Percentiles rank a stretch among this genome's conserved stretches.
Conservation (phyloP, 768 basidiomycete genomes). For the Cystofilobasidium macerans region DNA sequence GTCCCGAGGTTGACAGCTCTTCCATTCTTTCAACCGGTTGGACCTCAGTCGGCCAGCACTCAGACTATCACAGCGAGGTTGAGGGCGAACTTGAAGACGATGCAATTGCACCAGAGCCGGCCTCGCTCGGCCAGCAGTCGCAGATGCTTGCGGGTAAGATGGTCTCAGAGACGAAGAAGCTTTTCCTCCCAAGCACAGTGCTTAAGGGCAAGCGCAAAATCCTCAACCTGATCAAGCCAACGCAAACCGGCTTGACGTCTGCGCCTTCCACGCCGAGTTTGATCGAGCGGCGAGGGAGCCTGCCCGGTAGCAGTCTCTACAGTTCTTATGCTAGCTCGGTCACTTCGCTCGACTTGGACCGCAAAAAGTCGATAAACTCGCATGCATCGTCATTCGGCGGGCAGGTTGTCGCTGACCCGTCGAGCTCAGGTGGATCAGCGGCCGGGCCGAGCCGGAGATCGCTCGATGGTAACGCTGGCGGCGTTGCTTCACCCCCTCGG, state of each 20-base stretch:
- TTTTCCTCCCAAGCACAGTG: slow-evolving; percentile 23
- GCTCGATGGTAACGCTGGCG: neutral
- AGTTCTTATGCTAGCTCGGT: neutral
- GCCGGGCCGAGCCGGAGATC: slow-evolving; percentile 1
- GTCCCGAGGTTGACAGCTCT: neutral
- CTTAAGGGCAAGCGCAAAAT: slow-evolving; percentile 24
- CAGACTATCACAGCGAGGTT: slow-evolving; percentile 7
- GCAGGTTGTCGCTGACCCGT: neutral
- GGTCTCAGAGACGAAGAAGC: slow-evolving; percentile 17
- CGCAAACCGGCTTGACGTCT: slow-evolving; percentile 2
- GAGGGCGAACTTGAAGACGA: slow-evolving; percentile 11
- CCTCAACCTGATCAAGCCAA: slow-evolving; percentile 22
- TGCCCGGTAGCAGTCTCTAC: neutral
- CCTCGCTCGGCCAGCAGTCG: slow-evolving; percentile 4
- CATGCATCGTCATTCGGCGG: neutral
- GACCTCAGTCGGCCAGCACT: slow-evolving; percentile 14
- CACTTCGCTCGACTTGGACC: slow-evolving; percentile 14
- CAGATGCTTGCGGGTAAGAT: slow-evolving; percentile 20
- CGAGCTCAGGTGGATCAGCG: neutral
- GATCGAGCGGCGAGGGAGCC: neutral
- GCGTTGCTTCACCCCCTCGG: slow-evolving; percentile 3
- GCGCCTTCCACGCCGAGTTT: slow-evolving; percentile 2
- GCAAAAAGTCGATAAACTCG: neutral
- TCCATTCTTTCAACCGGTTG: slow-evolving; percentile 23
- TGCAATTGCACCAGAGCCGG: neutral